phyloP scores from a whole-genome alignment of 1,139 yeast species.

The Arxiozyma slooffiae region DNA sequence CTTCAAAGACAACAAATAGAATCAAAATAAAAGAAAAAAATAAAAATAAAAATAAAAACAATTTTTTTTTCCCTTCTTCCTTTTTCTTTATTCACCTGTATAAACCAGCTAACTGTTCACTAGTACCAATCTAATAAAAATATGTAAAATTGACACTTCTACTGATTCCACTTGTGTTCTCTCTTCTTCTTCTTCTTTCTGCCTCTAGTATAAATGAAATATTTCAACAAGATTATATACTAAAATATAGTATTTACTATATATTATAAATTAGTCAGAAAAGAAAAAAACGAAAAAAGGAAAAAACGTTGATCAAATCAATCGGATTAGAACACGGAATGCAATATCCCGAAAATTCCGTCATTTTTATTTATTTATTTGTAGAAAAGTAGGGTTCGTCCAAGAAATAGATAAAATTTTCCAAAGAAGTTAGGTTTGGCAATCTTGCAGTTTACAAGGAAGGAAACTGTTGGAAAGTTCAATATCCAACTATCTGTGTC shows the following conservation, averaged over 20 bases:
- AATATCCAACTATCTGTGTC: neutral
- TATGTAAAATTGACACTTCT: too few relatives aligned
- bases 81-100: neutral
- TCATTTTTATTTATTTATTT: too few relatives aligned
- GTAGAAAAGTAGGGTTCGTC: neutral
- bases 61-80: too few relatives aligned
- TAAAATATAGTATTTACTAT: too few relatives aligned
- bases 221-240: neutral
- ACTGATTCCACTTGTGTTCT: neutral
- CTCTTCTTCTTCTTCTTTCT: neutral
- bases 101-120: neutral
- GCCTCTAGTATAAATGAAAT: neutral
- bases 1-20: too few relatives aligned
- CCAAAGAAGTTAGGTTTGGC: neutral
- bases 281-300: too few relatives aligned
- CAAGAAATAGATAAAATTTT: too few relatives aligned
- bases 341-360: neutral
- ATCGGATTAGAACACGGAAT: neutral
- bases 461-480: neutral
- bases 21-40: too few relatives aligned
- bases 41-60: too few relatives aligned
- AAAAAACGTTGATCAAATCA: too few relatives aligned
- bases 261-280: too few relatives aligned
- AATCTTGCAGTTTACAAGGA: too few relatives aligned
- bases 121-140: neutral